These are phyloP conservation scores for Cyanodermella asteris DNA, from an alignment of 2,329 filamentous ascomycete genomes.

Conservation along the genomic window DNA sequence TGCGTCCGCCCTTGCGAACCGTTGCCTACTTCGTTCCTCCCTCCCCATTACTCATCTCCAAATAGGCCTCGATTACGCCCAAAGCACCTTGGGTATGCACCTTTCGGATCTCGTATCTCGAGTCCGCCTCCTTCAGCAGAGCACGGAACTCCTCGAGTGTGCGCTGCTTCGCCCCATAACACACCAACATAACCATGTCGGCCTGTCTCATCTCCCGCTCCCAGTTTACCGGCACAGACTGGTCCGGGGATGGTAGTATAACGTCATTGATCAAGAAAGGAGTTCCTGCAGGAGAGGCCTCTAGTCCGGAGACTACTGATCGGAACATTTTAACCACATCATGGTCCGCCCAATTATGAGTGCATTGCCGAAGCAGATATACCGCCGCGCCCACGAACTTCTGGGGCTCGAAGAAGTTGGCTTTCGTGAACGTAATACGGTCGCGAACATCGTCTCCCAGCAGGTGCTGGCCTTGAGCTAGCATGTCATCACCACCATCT, in stretches of 20 bases:
- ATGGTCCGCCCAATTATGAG: constrained; percentile 10
- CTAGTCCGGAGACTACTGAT: constrained; percentile 10
- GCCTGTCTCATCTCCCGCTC: constrained; percentile 9
- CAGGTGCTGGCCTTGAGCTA: constrained; percentile 7
- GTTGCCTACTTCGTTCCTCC: no score
- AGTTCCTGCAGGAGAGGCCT: constrained; percentile 7
- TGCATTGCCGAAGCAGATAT: constrained; percentile 11
- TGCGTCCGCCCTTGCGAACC: no score
- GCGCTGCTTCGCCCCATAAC: constrained; percentile 10
- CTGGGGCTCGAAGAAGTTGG: constrained; percentile 12
- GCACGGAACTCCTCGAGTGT: constrained; percentile 4
- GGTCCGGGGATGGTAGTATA: constrained; percentile 7
- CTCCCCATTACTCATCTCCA: no score
- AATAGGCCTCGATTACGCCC: constrained; percentile 2
- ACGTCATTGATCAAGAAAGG: constrained; percentile 11
- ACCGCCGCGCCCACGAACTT: constrained; percentile 6
- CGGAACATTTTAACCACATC: constrained; percentile 11
- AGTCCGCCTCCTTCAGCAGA: constrained; percentile 2
- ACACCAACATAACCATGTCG: constrained; percentile 11
- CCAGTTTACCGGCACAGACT: not conserved
- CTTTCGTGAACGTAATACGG: constrained; percentile 8
- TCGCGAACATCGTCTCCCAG: constrained; percentile 4
- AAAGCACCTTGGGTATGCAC: constrained; percentile 1
- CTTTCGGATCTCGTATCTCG: constrained; percentile 1
- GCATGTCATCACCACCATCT: constrained; percentile 8